A percentile compares a stretch with the other conserved stretches of the same genome.
Evolutionary conservation across 73 alveolate species (phyloP).

Genomic region (Symbiodinium pilosum): DNA sequence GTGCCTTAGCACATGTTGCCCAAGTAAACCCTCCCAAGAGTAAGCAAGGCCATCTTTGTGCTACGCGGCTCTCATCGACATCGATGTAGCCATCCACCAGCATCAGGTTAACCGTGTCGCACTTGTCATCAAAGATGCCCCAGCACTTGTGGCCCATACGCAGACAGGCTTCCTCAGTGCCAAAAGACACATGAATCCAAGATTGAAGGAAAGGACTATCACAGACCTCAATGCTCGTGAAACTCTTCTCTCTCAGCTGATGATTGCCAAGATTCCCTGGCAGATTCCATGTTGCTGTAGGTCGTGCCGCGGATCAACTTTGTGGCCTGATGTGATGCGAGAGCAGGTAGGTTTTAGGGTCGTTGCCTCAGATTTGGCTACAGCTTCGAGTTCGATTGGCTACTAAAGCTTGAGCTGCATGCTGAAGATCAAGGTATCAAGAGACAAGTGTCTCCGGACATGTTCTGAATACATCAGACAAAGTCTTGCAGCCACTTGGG

Average conservation of each 20-base stretch:
- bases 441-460: too few species aligned
- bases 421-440: not conserved
- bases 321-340: conserved; percentile 16
- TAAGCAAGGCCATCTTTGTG: not conserved
- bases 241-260: not conserved
- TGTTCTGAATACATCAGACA: not conserved
- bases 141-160: conserved; percentile 91
- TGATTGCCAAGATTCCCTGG: not conserved
- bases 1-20: not conserved
- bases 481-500: not conserved
- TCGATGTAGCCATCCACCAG: conserved; percentile 70
- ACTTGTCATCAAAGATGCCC: conserved; percentile 94
- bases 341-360: not conserved
- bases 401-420: not conserved
- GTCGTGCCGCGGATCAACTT: conserved; percentile 61
- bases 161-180: conserved; percentile 46
- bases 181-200: not conserved
- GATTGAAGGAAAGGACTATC: too few species aligned
- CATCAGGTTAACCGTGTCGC: conserved; percentile 60
- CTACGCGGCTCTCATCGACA: conserved; percentile 9
- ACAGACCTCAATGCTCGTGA: not conserved
- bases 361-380: not conserved
- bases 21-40: too few species aligned
- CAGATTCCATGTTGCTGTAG: conserved; percentile 25
- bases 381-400: not conserved